Base-by-base conservation (phyloP, 495 filamentous ascomycete species). In the Trichoderma asperelloides region DNA sequence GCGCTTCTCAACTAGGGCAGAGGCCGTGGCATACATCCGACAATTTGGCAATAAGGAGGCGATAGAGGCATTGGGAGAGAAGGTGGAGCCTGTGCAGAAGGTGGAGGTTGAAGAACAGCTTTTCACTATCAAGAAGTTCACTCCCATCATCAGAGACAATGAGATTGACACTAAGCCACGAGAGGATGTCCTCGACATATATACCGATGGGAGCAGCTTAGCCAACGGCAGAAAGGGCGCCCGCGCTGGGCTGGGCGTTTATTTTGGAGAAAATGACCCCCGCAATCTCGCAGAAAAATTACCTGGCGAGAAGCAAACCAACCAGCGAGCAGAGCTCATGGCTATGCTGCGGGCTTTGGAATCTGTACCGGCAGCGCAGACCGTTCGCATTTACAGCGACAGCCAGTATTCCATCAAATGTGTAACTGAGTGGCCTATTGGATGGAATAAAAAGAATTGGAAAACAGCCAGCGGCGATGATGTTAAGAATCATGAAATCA, bases 311-410 rank as follows among this genome's bases (percentile, higher is more conserved):
- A 76, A 80, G 12, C 95, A 98, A 74, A 97, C 95, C 1, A 98
- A 98, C 74, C 91, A 97, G 75, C 91, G 95, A 5, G 95, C 95
- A 18, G 95, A 98, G 76, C 80, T 98, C 65, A 93, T 91, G 3
- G 95, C 93, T 0, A 88, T 97, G 68, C 79, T 89, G 5, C 89
- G 94, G 64, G 91, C 92, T 8, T 83, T 98, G 28, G 87, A 97
- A 71, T 85, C 87, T 30, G 84, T 91, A 2, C 88, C 89, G 8
- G 79, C 68, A 21, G 43, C 55, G 6, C 82, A 66, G 82, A 12
- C 27, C 7, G 66, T 67, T 15, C 72, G 70, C 45, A 71, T 77
- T 33, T 69, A 72, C 30, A 57, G 57, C 30, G 40, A 69, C 2
- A 87, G 74, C 77, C 82, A 66, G 67, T 98, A 98, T 76, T 82